Percentiles rank a stretch among this genome's conserved stretches.
Conservation (phyloP, 805 yeast genomes). For the Starmera pachycereana region DNA sequence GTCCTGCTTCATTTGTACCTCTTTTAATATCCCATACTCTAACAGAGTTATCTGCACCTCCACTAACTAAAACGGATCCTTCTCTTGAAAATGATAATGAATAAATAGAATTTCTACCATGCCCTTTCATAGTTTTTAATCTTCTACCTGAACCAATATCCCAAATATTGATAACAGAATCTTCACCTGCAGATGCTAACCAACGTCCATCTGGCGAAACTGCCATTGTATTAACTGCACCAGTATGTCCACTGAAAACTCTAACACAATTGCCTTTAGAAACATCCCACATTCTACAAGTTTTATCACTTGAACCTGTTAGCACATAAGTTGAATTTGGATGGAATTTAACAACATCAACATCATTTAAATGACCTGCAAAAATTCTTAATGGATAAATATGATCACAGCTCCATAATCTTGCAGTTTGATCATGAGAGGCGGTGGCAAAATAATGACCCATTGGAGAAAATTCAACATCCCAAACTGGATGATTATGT, state of each 20-base stretch:
- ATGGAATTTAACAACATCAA: conserved; percentile 89
- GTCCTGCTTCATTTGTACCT: conserved; percentile 70
- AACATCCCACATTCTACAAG: conserved; percentile 98
- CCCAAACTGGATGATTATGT: conserved; percentile 96
- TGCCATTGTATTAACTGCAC: conserved; percentile 76
- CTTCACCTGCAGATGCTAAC: conserved; percentile 94
- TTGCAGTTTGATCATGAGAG: conserved; percentile 94
- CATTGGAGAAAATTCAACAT: conserved; percentile 84
- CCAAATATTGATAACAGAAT: conserved; percentile 81
- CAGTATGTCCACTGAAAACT: conserved; percentile 84
- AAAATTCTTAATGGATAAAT: conserved; percentile 91
- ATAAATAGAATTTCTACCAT: conserved; percentile 78
- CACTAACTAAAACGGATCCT: conserved; percentile 82
- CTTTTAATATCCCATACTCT: conserved; percentile 93
- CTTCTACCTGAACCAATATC: conserved; percentile 88
- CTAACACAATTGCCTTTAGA: conserved; percentile 82
- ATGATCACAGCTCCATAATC: conserved; percentile 97
- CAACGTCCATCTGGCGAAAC: conserved; percentile 96
- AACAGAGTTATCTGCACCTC: conserved; percentile 87
- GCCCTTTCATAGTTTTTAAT: conserved; percentile 88
- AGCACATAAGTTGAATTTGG: conserved; percentile 92
- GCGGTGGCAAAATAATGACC: conserved; percentile 99
- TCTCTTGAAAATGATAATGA: conserved; percentile 79
- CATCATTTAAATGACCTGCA: conserved; percentile 96
- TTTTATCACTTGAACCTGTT: conserved; percentile 93